A percentile compares a stretch with the other conserved stretches of the same genome.
phyloP scores from a whole-genome alignment of 2,329 filamentous ascomycete species.

The Phoma sp. region DNA sequence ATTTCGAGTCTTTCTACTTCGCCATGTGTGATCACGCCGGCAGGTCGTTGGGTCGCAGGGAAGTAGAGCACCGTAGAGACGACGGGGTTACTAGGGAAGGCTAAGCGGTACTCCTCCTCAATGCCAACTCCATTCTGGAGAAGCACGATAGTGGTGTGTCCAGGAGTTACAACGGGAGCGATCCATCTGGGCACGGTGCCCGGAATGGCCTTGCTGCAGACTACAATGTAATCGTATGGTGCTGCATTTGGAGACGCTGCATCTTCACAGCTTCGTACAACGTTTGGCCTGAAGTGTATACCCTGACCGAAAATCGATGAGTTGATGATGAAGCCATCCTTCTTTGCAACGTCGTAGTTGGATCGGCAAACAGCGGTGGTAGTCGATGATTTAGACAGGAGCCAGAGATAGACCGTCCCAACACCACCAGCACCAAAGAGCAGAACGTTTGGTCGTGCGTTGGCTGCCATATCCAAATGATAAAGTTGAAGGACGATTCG shows the following conservation, averaged over 20 bases:
- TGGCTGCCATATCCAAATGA: conserved; percentile 11
- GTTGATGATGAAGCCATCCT: conserved; percentile 51
- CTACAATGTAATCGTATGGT: conserved; percentile 57
- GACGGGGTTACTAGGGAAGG: conserved; percentile 60
- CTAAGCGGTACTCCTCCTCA: conserved; percentile 59
- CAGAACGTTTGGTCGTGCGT: conserved; percentile 33
- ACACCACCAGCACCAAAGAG: conserved; percentile 54
- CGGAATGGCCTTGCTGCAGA: conserved; percentile 56
- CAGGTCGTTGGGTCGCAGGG: conserved; percentile 57
- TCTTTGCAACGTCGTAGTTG: conserved; percentile 52
- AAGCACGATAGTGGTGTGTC: conserved; percentile 61
- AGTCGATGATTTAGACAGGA: conserved; percentile 48
- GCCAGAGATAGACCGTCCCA: conserved; percentile 52
- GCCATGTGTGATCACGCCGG: conserved; percentile 56
- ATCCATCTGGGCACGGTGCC: conserved; percentile 47
- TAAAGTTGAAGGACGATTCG: background rate
- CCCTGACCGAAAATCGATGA: conserved; percentile 46
- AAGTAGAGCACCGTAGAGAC: conserved; percentile 64
- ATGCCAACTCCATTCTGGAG: conserved; percentile 69
- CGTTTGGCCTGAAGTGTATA: conserved; percentile 44
- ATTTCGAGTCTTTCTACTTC: conserved; percentile 58
- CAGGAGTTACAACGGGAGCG: conserved; percentile 47
- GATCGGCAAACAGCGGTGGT: conserved; percentile 56
- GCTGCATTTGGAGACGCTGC: conserved; percentile 31
- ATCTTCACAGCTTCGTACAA: conserved; percentile 46